phyloP scores from a whole-genome alignment of 2,329 filamentous ascomycete genomes.

The Sporothrix globosa region DNA sequence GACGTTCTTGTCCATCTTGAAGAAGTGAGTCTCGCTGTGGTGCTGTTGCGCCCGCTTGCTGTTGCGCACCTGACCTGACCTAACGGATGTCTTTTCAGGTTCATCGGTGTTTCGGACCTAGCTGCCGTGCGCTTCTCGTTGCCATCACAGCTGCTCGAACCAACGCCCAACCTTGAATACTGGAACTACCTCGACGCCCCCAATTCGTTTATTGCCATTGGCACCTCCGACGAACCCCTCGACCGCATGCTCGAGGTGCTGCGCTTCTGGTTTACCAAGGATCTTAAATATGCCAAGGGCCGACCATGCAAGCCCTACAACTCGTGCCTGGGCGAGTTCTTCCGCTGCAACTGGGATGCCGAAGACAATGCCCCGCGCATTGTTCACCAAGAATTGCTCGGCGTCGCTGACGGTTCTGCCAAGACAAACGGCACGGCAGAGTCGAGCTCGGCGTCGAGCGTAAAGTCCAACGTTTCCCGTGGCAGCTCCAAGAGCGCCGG shows the following conservation, averaged over 20 bases:
- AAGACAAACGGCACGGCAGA: conserved; percentile 42
- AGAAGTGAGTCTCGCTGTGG: conserved; percentile 65
- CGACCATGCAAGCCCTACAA: conserved; percentile 99
- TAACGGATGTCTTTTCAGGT: conserved; percentile 58
- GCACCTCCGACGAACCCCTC: conserved; percentile 86
- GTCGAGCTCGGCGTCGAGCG: conserved; percentile 51
- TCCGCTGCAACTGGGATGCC: conserved; percentile 96
- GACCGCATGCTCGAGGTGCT: conserved; percentile 94
- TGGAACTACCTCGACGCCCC: conserved; percentile 98
- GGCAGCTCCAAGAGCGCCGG: conserved; percentile 25
- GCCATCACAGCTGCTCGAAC: conserved; percentile 92
- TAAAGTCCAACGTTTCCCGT: conserved; percentile 47
- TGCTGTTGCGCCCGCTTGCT: not conserved
- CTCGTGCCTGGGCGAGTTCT: conserved; percentile 95
- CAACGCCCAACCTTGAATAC: conserved; percentile 96
- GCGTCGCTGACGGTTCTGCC: conserved; percentile 35
- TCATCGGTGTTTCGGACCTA: conserved; percentile 94
- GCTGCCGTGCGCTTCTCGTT: conserved; percentile 94
- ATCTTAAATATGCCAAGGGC: conserved; percentile 97
- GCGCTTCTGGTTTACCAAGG: conserved; percentile 98
- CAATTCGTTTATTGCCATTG: conserved; percentile 81
- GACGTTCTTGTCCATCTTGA: conserved; percentile 84
- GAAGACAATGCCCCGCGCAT: conserved; percentile 75
- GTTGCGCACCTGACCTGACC: not conserved
- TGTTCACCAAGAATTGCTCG: conserved; percentile 50